Evolutionary conservation across 176 grass and related monocot genomes (phyloP).

Genomic region (Raddia guianensis): DNA sequence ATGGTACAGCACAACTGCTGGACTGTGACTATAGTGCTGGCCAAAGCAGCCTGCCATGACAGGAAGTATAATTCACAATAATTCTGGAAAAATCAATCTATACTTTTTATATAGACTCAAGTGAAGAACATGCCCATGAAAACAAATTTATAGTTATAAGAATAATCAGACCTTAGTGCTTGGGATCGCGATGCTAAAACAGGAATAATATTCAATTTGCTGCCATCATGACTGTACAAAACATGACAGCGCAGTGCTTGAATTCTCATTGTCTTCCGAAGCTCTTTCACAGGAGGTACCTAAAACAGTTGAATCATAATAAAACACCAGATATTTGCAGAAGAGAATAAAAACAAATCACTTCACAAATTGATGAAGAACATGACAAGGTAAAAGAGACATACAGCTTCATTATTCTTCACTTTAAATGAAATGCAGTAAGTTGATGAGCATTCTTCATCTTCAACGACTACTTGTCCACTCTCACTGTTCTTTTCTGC

Average conservation of each 20-base stretch:
- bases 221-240: constrained; percentile 89
- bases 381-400: constrained; percentile 29
- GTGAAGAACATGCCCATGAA: constrained; percentile 21
- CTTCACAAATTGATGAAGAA: constrained; percentile 1
- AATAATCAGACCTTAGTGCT: constrained; percentile 67
- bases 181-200: constrained; percentile 81
- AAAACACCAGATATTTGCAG: constrained; percentile 4
- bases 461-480: constrained; percentile 61
- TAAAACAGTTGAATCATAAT: constrained; percentile 40
- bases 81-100: too few relatives aligned
- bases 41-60: too few relatives aligned
- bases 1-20: too few relatives aligned
- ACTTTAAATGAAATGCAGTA: constrained; percentile 82
- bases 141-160: constrained; percentile 18
- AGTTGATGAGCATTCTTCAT: constrained; percentile 64
- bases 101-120: not conserved
- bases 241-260: constrained; percentile 84
- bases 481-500: constrained; percentile 58
- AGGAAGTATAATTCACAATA: too few relatives aligned
- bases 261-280: constrained; percentile 79
- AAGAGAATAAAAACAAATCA: not conserved
- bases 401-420: constrained; percentile 65
- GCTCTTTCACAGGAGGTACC: constrained; percentile 77
- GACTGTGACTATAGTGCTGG: too few relatives aligned
- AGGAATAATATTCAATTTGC: constrained; percentile 78